Base-by-base conservation (phyloP, 225 moss, liverwort and hornwort species). In the Physcomitrellopsis africana region DNA sequence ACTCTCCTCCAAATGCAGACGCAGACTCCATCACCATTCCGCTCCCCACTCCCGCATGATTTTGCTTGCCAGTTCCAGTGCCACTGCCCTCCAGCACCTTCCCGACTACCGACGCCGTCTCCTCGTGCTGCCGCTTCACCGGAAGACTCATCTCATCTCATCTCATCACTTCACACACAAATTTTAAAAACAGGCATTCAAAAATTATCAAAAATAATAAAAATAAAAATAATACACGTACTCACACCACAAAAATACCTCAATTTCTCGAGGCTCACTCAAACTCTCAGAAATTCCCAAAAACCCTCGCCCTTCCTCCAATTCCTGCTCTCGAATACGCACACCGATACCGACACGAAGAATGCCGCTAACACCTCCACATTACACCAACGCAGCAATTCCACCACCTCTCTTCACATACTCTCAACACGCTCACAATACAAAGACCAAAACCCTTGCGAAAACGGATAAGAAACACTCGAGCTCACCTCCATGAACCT, bases 101-200 rank as follows among this genome's bases (percentile, higher is more conserved):
- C 19, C 65, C 46, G 46, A 44, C 43, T 14, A 7, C 67, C 29
- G 45, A 22, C 62, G 45, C 52, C 52, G 29, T 64, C 63, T 77
- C 77, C 22, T 77, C 77, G 18, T 70, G 70, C 63, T 63, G 63
- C 9, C 77, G 37, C 77, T 77, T 77, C 63, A 55, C 77, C 41
- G 63, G 77, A 69, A 77, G 70, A 61, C 55, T 77, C 77, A 77
- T 77, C 24, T 73, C 48, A 18, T n/a, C 45, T 22, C 65, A 11
- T 15, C 11, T 15, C 48, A 1, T 15, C 15, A 49, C 48, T 0
- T 1, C 24, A 24, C 24, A 24, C 24, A 24, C 24, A 37, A 37
- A 37, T 2, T 37, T 37, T 37, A 37, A 37, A 37, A 37, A 37
- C 32, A 37, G 32, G 32, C 32, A 37, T 37, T 37, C 32, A 37